These are phyloP conservation scores for Rosa hybrid DNA, from an alignment of 331 rosid species.

Conservation along the genomic window DNA sequence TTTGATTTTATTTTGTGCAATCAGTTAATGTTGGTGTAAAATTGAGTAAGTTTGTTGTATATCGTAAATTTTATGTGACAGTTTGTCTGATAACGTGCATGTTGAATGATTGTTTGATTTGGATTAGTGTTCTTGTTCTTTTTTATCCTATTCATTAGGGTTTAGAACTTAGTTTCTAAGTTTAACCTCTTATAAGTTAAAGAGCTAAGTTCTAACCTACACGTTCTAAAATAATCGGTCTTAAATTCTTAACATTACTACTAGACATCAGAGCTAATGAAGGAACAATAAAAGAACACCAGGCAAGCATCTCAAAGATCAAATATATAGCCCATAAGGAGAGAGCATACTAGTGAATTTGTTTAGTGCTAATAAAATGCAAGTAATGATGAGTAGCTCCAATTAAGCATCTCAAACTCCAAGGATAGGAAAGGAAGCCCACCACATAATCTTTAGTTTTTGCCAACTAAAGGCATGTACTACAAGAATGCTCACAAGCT, in stretches of 20 bases:
- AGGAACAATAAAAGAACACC: neutral
- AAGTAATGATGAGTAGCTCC: neutral
- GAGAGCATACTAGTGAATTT: neutral
- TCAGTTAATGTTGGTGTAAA: too few relatives aligned
- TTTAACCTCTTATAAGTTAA: too few relatives aligned
- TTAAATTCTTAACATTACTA: neutral
- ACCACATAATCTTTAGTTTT: conserved; percentile 7
- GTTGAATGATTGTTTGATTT: too few relatives aligned
- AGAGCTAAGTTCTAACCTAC: too few relatives aligned
- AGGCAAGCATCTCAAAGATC: neutral
- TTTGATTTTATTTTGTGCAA: too few relatives aligned
- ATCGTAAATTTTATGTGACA: too few relatives aligned
- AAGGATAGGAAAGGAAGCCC: neutral
- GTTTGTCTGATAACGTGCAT: too few relatives aligned
- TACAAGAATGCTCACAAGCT: neutral
- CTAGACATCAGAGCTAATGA: neutral
- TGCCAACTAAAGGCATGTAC: neutral
- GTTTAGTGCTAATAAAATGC: neutral
- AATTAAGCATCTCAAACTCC: conserved; percentile 9
- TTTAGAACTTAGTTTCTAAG: too few relatives aligned
- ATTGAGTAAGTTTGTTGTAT: too few relatives aligned
- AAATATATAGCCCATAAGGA: neutral
- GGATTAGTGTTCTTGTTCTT: too few relatives aligned
- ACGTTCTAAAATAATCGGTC: too few relatives aligned
- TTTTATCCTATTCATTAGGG: too few relatives aligned